Conservation (phyloP, 1,139 yeast species). For the Blastobotrys buckinghamii region DNA sequence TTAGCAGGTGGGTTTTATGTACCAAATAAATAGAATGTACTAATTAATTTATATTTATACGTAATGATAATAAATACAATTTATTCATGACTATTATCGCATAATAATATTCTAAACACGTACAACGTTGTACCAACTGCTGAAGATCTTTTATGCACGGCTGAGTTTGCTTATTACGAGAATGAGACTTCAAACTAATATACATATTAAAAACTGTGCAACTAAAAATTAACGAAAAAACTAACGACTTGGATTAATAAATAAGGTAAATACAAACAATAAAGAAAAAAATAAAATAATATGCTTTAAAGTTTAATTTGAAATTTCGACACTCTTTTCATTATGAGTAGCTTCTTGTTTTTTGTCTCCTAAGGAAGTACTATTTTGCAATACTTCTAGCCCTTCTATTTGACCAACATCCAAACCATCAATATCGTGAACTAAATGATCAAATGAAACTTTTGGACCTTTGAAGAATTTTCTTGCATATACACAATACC, state of each 20-base stretch:
- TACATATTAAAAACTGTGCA: too few species aligned
- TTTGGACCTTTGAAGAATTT: neutral
- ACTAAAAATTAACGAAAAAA: too few species aligned
- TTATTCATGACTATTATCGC: too few species aligned
- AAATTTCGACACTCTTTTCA: too few species aligned
- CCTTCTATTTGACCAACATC: neutral
- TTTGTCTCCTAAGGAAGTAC: neutral
- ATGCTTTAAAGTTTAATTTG: neutral
- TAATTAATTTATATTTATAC: neutral
- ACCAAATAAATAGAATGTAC: neutral
- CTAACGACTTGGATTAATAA: too few species aligned
- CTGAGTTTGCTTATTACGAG: too few species aligned
- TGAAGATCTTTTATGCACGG: neutral
- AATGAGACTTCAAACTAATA: too few species aligned
- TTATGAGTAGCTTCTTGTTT: neutral
- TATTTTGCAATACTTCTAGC: neutral
- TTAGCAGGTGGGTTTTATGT: neutral
- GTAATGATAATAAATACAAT: too few species aligned
- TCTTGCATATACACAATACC: slow-evolving; percentile 1
- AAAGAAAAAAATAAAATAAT: too few species aligned
- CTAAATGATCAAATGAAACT: neutral
- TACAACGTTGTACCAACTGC: too few species aligned
- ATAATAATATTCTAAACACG: too few species aligned
- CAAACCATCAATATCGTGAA: slow-evolving; percentile 1
- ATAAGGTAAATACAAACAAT: too few species aligned